A percentile compares a stretch with the other conserved stretches of the same genome.
phyloP scores from a whole-genome alignment of 75 land plant genomes.

The Cryptomeria japonica region DNA sequence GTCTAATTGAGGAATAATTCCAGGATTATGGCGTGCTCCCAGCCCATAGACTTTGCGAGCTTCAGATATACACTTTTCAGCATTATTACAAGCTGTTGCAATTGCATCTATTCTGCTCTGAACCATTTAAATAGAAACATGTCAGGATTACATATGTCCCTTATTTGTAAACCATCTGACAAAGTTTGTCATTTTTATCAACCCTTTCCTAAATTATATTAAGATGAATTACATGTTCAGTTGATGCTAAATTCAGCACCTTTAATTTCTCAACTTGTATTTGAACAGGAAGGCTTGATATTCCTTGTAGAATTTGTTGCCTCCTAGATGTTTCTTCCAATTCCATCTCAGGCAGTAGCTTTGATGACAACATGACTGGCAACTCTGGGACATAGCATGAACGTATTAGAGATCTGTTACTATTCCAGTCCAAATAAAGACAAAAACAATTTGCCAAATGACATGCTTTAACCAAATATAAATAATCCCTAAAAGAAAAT shows the following conservation, averaged over 20 bases:
- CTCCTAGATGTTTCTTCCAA: conserved; percentile 69
- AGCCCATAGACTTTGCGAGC: conserved; percentile 76
- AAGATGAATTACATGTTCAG: background rate
- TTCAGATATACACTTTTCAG: conserved; percentile 83
- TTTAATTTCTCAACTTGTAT: conserved; percentile 87
- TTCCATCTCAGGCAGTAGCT: conserved; percentile 97
- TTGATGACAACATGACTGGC: conserved; percentile 96
- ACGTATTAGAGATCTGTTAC: background rate
- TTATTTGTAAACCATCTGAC: background rate
- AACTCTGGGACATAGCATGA: conserved; percentile 51
- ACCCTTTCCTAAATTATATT: background rate
- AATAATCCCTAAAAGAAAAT: background rate
- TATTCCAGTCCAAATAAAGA: background rate
- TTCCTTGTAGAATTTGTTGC: conserved; percentile 75
- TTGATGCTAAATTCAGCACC: conserved; percentile 33
- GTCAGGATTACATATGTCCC: background rate
- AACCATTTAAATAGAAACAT: background rate
- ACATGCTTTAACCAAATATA: background rate
- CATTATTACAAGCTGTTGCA: conserved; percentile 80
- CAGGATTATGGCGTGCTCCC: conserved; percentile 76
- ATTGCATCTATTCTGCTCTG: conserved; percentile 93
- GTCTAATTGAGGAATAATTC: conserved; percentile 69
- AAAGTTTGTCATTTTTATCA: background rate
- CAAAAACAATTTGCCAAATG: background rate
- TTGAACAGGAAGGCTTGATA: conserved; percentile 71